phyloP scores from a whole-genome alignment of 495 filamentous ascomycete genomes.

The Lophium mytilinum region DNA sequence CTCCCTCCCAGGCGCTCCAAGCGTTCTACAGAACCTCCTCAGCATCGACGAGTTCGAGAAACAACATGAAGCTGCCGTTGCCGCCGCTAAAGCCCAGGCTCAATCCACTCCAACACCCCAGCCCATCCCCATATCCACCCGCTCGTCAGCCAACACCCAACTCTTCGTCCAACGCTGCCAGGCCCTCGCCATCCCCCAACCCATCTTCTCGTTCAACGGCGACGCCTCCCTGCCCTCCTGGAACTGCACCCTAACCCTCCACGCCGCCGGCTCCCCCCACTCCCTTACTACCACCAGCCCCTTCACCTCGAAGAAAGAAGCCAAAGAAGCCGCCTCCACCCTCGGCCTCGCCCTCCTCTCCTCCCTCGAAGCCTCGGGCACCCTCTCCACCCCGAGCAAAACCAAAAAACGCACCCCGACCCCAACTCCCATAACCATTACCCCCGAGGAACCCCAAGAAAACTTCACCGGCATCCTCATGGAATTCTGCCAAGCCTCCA shows the following conservation, averaged over 20 bases:
- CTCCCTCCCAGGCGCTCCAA: neutral
- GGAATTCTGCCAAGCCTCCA: constrained; percentile 14
- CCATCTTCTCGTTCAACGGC: constrained; percentile 3
- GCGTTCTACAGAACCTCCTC: neutral
- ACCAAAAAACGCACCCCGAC: too few relatives aligned
- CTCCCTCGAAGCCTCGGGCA: constrained; percentile 2
- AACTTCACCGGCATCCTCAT: neutral
- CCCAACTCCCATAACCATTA: too few relatives aligned
- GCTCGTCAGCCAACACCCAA: neutral
- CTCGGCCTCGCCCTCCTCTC: constrained; percentile 2
- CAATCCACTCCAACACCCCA: neutral
- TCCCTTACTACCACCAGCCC: too few relatives aligned
- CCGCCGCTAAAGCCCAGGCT: neutral
- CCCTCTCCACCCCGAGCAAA: neutral
- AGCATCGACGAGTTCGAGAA: neutral
- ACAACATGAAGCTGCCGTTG: neutral
- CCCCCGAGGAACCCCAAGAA: neutral
- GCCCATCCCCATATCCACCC: neutral
- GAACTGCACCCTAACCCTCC: constrained; percentile 4
- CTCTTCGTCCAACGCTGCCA: constrained; percentile 2
- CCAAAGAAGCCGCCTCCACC: constrained; percentile 22
- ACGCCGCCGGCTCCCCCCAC: neutral
- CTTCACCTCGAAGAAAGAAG: constrained; percentile 12
- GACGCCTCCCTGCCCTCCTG: neutral
- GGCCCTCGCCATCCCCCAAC: neutral